Evolutionary conservation across 1,284 basidiomycete genomes (phyloP).

Genomic region (Xerocomus cyaneibrunnescens): DNA sequence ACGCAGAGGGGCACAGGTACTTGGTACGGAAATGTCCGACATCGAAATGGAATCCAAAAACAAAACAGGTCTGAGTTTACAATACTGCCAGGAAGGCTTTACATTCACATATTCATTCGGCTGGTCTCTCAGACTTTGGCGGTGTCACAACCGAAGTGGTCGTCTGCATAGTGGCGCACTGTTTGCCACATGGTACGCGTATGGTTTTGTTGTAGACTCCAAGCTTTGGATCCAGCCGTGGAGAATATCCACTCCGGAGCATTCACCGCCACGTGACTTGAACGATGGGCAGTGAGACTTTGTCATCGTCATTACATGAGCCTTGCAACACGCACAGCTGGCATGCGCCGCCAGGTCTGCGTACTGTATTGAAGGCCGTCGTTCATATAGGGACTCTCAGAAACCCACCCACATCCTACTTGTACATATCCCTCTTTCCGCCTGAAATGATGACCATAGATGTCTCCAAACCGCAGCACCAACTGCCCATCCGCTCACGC

Average conservation of each 20-base stretch:
- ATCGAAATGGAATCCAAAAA: too few relatives aligned
- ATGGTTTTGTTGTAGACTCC: constrained; percentile 41
- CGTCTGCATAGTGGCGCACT: constrained; percentile 53
- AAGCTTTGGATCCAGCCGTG: neutral
- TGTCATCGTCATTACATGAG: constrained; percentile 24
- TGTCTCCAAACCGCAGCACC: constrained; percentile 36
- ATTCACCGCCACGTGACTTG: constrained; percentile 27
- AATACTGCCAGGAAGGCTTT: too few relatives aligned
- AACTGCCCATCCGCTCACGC: constrained; percentile 58
- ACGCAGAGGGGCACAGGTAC: too few relatives aligned
- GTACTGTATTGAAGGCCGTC: neutral
- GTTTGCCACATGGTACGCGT: constrained; percentile 59
- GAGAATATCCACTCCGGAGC: neutral
- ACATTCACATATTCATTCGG: too few relatives aligned
- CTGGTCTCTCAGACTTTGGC: too few relatives aligned
- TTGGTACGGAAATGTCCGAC: too few relatives aligned
- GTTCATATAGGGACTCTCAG: constrained; percentile 15
- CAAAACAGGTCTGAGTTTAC: too few relatives aligned
- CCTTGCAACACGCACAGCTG: neutral
- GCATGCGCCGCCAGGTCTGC: neutral
- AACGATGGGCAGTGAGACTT: constrained; percentile 4
- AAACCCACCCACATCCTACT: neutral
- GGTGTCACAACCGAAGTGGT: too few relatives aligned
- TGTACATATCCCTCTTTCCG: neutral
- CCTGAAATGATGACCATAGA: constrained; percentile 27